These are phyloP conservation scores for Tolypocladium tropicale DNA, from an alignment of 2,329 filamentous ascomycete genomes.

Conservation along the genomic window DNA sequence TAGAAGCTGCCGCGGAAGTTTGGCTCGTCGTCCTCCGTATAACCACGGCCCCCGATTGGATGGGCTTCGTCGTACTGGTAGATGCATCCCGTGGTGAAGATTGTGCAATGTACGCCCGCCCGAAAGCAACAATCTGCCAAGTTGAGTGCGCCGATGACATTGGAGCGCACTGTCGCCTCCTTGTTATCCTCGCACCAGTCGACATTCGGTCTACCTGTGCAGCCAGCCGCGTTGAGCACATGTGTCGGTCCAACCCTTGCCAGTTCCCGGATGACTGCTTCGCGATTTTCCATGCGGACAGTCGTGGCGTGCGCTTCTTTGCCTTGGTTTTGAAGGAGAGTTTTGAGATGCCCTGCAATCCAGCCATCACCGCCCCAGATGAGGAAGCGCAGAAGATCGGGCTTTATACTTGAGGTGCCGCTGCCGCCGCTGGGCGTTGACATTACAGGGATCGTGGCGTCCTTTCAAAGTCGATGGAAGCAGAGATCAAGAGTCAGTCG, in stretches of 20 bases:
- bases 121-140: conserved; percentile 51
- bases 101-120: conserved; percentile 50
- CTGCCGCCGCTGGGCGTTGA: too few species aligned
- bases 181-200: conserved; percentile 65
- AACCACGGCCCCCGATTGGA: conserved; percentile 49
- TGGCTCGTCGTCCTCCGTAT: conserved; percentile 49
- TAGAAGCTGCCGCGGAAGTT: conserved; percentile 62
- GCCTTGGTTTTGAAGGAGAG: conserved; percentile 45
- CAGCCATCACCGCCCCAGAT: conserved; percentile 57
- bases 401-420: background rate
- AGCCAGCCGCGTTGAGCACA: conserved; percentile 56
- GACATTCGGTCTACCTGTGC: conserved; percentile 57
- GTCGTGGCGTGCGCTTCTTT: conserved; percentile 52
- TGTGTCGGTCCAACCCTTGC: conserved; percentile 52
- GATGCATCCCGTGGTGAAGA: conserved; percentile 59
- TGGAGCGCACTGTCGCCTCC: conserved; percentile 56
- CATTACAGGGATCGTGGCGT: background rate
- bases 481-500: background rate
- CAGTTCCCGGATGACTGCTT: conserved; percentile 45
- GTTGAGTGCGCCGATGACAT: conserved; percentile 55
- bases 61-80: conserved; percentile 54
- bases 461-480: background rate
- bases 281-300: conserved; percentile 54
- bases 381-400: conserved; percentile 33
- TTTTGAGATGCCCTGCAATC: conserved; percentile 52